These are phyloP conservation scores for Pichia sp. DNA, from an alignment of 1,139 yeast genomes.

Conservation along the genomic window DNA sequence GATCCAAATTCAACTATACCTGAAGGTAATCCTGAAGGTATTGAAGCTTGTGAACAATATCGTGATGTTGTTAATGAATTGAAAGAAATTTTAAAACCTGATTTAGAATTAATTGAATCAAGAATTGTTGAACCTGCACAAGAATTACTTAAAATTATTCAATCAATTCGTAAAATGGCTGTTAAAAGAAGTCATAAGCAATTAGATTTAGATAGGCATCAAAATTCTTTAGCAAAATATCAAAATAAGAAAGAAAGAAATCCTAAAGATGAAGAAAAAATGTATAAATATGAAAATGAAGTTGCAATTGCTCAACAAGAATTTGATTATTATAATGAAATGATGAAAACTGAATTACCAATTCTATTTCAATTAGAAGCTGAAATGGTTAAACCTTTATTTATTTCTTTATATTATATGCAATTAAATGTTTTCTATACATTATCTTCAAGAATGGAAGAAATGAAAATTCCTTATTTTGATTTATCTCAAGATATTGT, in stretches of 20 bases:
- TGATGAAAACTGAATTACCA: constrained; percentile 88
- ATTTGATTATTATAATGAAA: constrained; percentile 89
- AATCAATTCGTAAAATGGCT: constrained; percentile 84
- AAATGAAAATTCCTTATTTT: constrained; percentile 93
- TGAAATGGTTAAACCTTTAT: constrained; percentile 86
- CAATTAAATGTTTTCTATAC: constrained; percentile 95
- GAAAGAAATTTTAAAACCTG: constrained; percentile 84
- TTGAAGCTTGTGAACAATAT: constrained; percentile 88
- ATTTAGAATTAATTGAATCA: constrained; percentile 83
- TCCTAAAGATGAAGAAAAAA: constrained; percentile 74
- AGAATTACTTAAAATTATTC: constrained; percentile 76
- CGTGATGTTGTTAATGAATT: constrained; percentile 80
- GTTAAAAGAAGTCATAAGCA: constrained; percentile 94
- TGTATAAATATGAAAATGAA: constrained; percentile 85
- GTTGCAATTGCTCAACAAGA: constrained; percentile 91
- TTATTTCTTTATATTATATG: constrained; percentile 93
- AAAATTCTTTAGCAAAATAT: constrained; percentile 58
- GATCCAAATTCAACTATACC: constrained; percentile 82
- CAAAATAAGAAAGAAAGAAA: constrained; percentile 80
- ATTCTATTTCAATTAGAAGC: constrained; percentile 80
- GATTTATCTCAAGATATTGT: constrained; percentile 78
- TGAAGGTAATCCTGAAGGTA: constrained; percentile 95
- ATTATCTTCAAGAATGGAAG: constrained; percentile 83
- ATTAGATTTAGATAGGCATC: constrained; percentile 85
- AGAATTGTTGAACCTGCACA: constrained; percentile 90